These are phyloP conservation scores for Alternaria arborescens DNA, from an alignment of 2,329 filamentous ascomycete genomes.

Conservation along the genomic window DNA sequence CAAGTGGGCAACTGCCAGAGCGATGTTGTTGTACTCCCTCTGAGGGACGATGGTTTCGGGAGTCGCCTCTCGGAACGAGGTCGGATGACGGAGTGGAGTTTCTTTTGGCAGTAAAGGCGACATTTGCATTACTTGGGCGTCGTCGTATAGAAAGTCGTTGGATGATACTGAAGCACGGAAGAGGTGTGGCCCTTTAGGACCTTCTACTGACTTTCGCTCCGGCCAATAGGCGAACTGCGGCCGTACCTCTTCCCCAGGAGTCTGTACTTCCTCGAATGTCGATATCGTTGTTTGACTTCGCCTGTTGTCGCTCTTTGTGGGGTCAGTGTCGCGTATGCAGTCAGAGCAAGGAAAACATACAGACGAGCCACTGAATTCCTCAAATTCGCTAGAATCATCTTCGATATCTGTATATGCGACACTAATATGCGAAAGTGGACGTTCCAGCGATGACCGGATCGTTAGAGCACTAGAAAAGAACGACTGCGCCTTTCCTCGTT, in stretches of 20 bases:
- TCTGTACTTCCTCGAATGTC: conserved; percentile 83
- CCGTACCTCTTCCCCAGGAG: conserved; percentile 70
- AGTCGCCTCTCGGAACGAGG: conserved; percentile 51
- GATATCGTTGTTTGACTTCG: conserved; percentile 87
- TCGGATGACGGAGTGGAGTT: conserved; percentile 54
- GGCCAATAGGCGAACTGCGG: conserved; percentile 68
- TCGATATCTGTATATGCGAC: conserved; percentile 82
- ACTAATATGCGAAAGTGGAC: conserved; percentile 75
- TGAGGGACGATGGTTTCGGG: conserved; percentile 49
- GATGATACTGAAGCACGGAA: conserved; percentile 76
- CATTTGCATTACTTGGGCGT: conserved; percentile 65
- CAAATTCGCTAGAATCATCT: conserved; percentile 58
- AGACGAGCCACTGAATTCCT: conserved; percentile 67
- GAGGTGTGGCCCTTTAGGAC: conserved; percentile 85
- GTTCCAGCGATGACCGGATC: conserved; percentile 54
- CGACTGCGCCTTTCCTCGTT: conserved; percentile 59
- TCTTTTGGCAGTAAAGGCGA: conserved; percentile 77
- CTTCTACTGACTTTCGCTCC: conserved; percentile 73
- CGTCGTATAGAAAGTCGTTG: conserved; percentile 59
- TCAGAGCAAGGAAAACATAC: conserved; percentile 59
- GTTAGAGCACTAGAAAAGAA: conserved; percentile 63
- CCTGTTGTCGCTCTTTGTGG: conserved; percentile 63
- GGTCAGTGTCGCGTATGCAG: conserved; percentile 32
- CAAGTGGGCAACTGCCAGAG: conserved; percentile 62
- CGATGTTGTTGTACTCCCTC: conserved; percentile 62